These are phyloP conservation scores for Corchorus capsularis DNA, from an alignment of 345 rosid species.

Conservation along the genomic window DNA sequence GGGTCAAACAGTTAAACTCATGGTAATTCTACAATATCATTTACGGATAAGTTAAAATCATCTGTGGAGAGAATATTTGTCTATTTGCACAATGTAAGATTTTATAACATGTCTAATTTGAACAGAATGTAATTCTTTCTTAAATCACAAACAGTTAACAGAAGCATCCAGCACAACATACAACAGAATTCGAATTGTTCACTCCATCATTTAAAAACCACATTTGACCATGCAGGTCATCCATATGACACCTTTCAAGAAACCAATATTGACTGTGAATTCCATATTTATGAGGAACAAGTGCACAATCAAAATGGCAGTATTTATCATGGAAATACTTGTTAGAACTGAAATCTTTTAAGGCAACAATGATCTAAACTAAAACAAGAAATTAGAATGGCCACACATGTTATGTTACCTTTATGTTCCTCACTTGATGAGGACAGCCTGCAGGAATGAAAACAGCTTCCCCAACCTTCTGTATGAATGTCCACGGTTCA, in stretches of 20 bases:
- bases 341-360: not conserved
- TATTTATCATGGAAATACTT: not conserved
- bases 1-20: too few relatives aligned
- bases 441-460: conserved; percentile 76
- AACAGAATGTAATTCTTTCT: not conserved
- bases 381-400: not conserved
- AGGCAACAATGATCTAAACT: not conserved
- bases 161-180: not conserved
- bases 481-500: conserved; percentile 69
- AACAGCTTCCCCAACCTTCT: conserved; percentile 67
- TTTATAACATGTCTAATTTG: not conserved
- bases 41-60: not conserved
- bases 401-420: conserved; percentile 33
- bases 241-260: not conserved
- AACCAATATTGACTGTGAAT: not conserved
- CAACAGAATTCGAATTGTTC: not conserved
- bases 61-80: not conserved
- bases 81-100: not conserved
- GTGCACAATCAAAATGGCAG: not conserved
- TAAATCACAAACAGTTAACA: not conserved
- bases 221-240: not conserved
- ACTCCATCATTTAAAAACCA: not conserved
- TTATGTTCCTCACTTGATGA: conserved; percentile 65
- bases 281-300: not conserved
- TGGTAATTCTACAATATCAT: not conserved